phyloP scores from a whole-genome alignment of 2,329 filamentous ascomycete genomes.

The Colletotrichum liriopes region DNA sequence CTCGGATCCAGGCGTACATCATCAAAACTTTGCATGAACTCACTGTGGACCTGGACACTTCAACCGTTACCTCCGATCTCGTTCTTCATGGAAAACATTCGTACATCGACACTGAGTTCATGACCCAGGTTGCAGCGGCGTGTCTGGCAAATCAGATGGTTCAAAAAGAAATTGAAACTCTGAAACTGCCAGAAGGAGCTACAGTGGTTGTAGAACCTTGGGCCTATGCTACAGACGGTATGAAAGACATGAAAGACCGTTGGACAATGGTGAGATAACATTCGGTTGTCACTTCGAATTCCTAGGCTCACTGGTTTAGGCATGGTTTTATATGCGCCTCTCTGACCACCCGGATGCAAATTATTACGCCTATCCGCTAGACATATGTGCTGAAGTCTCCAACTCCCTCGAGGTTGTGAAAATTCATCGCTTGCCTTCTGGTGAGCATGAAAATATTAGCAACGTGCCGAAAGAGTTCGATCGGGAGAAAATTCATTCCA shows the following conservation, averaged over 20 bases:
- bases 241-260: constrained; percentile 64
- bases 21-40: constrained; percentile 43
- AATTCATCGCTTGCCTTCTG: constrained; percentile 64
- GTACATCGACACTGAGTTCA: constrained; percentile 63
- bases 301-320: background rate
- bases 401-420: constrained; percentile 65
- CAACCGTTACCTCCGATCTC: constrained; percentile 44
- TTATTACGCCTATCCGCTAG: constrained; percentile 71
- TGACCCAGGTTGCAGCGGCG: constrained; percentile 63
- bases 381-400: constrained; percentile 67
- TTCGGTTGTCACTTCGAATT: too few species aligned
- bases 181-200: constrained; percentile 61
- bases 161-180: constrained; percentile 57
- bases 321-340: constrained; percentile 48
- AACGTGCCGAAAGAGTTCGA: constrained; percentile 57
- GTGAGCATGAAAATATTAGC: constrained; percentile 54
- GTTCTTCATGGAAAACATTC: constrained; percentile 60
- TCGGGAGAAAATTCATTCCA: constrained; percentile 56
- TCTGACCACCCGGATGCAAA: constrained; percentile 64
- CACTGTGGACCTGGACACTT: constrained; percentile 44
- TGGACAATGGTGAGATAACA: constrained; percentile 62
- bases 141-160: constrained; percentile 61
- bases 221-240: constrained; percentile 69
- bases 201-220: constrained; percentile 67
- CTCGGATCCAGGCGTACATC: constrained; percentile 53